Evolutionary conservation across 352 stramenopile genomes (phyloP), one percentile per base, ranked within the genome.

Genomic region (Phytophthora boehmeriae): DNA sequence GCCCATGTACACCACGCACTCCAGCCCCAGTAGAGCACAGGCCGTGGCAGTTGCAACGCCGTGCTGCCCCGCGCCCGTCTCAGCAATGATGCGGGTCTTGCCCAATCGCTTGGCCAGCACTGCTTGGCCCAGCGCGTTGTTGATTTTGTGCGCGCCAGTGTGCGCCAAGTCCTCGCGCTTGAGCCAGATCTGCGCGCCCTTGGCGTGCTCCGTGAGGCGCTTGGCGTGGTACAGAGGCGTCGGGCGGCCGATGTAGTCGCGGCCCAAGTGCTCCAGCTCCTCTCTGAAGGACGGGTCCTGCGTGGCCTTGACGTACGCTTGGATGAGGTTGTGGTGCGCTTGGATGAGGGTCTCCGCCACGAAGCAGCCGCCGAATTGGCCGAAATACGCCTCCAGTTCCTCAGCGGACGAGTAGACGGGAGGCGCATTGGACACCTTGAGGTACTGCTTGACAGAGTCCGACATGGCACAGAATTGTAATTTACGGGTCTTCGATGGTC

Each of bases 91-190:
- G 58, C 97, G 92, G 17, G 88, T 86, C 83, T 99, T 99, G 50
- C 96, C 97, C 53, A 99, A 84, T 9, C 91, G 90, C 75, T 98
- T 98, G 48, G 96, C 95, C 22, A 99, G 74, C 42, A 99, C 79
- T 4, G 92, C 96, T 69, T 99, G 96, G 8, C 96, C 97, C 59
- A 99, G 88, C 20, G 97, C 96, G 73, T 99, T 99, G 85, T 99
- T 99, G 78, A 99, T 99, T 75, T 99, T 99, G 90, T 99, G 97
- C 5, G 97, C 96, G 44, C 97, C 97, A 10, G 97, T 99, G 78
- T 99, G 97, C 9, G 93, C 93, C 43, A 99, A 80, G 74, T 99
- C 97, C 73, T 99, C 97, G 34, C 97, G 86, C 77, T 99, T 99
- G 54, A 99, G 83, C 95, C 96, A 99, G 73, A 99, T 99, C 60